phyloP scores from a whole-genome alignment of 1,284 basidiomycete genomes.

The Malassezia pachydermatis region DNA sequence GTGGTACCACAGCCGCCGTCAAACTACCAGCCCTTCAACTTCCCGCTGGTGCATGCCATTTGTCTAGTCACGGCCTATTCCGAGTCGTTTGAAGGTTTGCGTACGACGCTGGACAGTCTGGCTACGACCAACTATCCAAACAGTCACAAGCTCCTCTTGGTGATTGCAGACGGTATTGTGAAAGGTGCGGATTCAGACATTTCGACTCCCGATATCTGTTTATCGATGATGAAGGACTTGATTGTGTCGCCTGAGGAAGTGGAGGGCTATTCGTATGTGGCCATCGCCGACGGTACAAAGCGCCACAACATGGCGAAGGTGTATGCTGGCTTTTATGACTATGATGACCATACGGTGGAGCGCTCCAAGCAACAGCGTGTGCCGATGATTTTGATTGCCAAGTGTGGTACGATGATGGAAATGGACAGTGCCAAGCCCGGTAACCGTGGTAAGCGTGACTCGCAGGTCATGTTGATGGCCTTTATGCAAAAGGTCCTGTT shows the following conservation, averaged over 20 bases:
- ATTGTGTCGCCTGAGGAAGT: conserved; percentile 74
- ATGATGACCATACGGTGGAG: conserved; percentile 85
- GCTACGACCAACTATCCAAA: conserved; percentile 98
- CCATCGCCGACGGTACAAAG: conserved; percentile 97
- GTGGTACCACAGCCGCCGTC: conserved; percentile 83
- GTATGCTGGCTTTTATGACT: conserved; percentile 92
- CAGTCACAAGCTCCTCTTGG: conserved; percentile 86
- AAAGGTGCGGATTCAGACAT: conserved; percentile 58
- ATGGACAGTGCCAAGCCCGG: conserved; percentile 81
- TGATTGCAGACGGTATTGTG: conserved; percentile 97
- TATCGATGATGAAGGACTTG: conserved; percentile 96
- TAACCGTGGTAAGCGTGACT: conserved; percentile 96
- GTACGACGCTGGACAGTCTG: conserved; percentile 92
- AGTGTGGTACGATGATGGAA: conserved; percentile 63
- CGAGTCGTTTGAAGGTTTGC: conserved; percentile 87
- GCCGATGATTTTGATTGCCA: conserved; percentile 87
- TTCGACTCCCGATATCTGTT: conserved; percentile 69
- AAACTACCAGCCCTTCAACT: conserved; percentile 90
- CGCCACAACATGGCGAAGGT: conserved; percentile 99
- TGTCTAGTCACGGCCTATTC: conserved; percentile 97
- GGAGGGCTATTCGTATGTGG: conserved; percentile 89
- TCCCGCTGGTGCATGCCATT: conserved; percentile 84
- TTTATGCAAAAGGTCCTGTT: conserved; percentile 53
- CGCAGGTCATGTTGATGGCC: conserved; percentile 62
- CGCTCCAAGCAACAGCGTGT: conserved; percentile 89